These are phyloP conservation scores for Asclepias syriaca DNA, from an alignment of 257 asterid genomes.

Conservation along the genomic window DNA sequence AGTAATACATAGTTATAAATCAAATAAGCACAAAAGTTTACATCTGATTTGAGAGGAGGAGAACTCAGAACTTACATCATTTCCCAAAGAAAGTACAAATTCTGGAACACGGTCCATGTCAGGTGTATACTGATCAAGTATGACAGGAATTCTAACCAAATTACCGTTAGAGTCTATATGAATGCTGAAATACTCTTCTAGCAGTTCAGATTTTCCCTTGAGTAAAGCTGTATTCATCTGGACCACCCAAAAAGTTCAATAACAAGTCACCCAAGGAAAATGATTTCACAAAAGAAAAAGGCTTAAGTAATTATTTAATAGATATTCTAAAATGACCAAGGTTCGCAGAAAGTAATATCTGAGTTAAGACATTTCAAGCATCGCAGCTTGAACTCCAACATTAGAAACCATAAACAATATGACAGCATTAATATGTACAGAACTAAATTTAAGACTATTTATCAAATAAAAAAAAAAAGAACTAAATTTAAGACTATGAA, in stretches of 20 bases:
- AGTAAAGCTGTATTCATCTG: constrained; percentile 75
- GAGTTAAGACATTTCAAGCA: constrained; percentile 12
- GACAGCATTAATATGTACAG: not conserved
- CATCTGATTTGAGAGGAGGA: not conserved
- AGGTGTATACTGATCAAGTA: constrained; percentile 96
- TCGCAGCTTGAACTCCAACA: not conserved
- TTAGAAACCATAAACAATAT: not conserved
- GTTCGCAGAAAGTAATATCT: constrained; percentile 2
- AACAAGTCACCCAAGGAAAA: not conserved
- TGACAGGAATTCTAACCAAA: constrained; percentile 78
- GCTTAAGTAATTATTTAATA: not conserved
- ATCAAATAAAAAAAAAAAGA: too few species aligned
- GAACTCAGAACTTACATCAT: constrained; percentile 64
- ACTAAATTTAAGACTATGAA: not conserved
- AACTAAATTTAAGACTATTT: not conserved
- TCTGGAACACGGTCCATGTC: constrained; percentile 98
- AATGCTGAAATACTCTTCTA: constrained; percentile 80
- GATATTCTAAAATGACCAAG: not conserved
- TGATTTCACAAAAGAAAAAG: not conserved
- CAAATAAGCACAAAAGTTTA: not conserved
- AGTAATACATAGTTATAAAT: not conserved
- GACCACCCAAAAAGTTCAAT: not conserved
- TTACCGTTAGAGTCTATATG: constrained; percentile 62
- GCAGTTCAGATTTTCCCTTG: constrained; percentile 72
- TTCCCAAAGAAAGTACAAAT: constrained; percentile 86